These are phyloP conservation scores for Neoboletus subvelutipes DNA, from an alignment of 768 basidiomycete species.

Conservation along the genomic window DNA sequence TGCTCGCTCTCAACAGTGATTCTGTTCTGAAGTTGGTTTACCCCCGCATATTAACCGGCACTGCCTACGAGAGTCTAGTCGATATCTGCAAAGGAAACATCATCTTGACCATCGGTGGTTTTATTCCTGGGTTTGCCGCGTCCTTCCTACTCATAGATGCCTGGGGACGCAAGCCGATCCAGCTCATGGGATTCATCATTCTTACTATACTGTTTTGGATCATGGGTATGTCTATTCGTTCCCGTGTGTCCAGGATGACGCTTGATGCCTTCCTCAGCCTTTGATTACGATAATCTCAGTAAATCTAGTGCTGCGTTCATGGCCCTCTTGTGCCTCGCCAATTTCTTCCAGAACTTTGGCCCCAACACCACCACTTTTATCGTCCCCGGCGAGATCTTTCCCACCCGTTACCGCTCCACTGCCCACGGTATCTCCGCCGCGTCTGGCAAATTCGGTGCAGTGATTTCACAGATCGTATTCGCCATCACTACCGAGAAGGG, in stretches of 20 bases:
- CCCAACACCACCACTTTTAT: slow-evolving; percentile 78
- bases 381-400: slow-evolving; percentile 78
- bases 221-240: slow-evolving; percentile 50
- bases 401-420: slow-evolving; percentile 81
- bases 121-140: slow-evolving; percentile 72
- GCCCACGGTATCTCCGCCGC: slow-evolving; percentile 82
- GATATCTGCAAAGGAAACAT: slow-evolving; percentile 68
- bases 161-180: slow-evolving; percentile 78
- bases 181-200: slow-evolving; percentile 68
- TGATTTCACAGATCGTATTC: slow-evolving; percentile 59
- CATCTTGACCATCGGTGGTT: slow-evolving; percentile 67
- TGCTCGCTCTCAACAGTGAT: slow-evolving; percentile 71
- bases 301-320: slow-evolving; percentile 51
- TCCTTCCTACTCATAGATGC: slow-evolving; percentile 61
- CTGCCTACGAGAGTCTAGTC: slow-evolving; percentile 50
- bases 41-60: fast-evolving
- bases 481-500: neutral
- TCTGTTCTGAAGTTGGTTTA: neutral
- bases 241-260: neutral
- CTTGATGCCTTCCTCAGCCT: slow-evolving; percentile 42
- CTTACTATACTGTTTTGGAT: slow-evolving; percentile 63
- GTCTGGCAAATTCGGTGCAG: slow-evolving; percentile 76
- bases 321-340: slow-evolving; percentile 74
- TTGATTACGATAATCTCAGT: slow-evolving; percentile 53
- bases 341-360: slow-evolving; percentile 87